Evolutionary conservation across 2,329 filamentous ascomycete species (phyloP), one percentile per base, ranked within the genome.

Genomic region (Akanthomyces lecanii): DNA sequence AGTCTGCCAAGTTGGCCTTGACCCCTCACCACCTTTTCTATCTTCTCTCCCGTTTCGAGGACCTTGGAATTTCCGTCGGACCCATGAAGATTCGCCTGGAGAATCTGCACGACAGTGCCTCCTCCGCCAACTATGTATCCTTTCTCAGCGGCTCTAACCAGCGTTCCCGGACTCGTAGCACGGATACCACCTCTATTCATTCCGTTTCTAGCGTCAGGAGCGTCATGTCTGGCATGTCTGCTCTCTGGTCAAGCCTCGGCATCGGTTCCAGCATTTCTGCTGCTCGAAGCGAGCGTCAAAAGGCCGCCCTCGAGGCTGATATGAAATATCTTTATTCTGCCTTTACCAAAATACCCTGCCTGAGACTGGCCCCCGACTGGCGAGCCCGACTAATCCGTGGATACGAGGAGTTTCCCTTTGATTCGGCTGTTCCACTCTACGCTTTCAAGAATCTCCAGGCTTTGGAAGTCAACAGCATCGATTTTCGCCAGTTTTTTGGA

Each of bases 21-120:
- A 98, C 95, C 14, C 91, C 95, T 23, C 95, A 99, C 73, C 95
- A 99, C 74, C 86, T 99, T 36, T 98, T 97, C 80, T 99, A 97
- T 74, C 85, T 99, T 38, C 85, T 99, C 61, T 97, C 92, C 63
- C 91, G 92, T 62, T 97, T 98, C 76, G 93, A 97, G 78, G 94
- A 97, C 67, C 83, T 98, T 65, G 87, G 88, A 64, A 95, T 98
- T 68, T 84, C 89, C 66, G 92, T 98, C 66, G 95, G 95, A 5
- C 92, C 94, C 38, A 97, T 97, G 93, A 97, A 95, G 72, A 88
- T 99, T 65, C 89, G 95, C 40, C 80, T 98, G 68, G 95, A 99
- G 77, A 97, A 96, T 73, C 87, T 99, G 52, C 92, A 97, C 75
- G 90, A 92, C 70, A 92, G 92, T 69, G 88, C 88, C 3, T 89